These are phyloP conservation scores for Aureobasidium uvarum DNA, from an alignment of 2,329 filamentous ascomycete species.

Conservation along the genomic window DNA sequence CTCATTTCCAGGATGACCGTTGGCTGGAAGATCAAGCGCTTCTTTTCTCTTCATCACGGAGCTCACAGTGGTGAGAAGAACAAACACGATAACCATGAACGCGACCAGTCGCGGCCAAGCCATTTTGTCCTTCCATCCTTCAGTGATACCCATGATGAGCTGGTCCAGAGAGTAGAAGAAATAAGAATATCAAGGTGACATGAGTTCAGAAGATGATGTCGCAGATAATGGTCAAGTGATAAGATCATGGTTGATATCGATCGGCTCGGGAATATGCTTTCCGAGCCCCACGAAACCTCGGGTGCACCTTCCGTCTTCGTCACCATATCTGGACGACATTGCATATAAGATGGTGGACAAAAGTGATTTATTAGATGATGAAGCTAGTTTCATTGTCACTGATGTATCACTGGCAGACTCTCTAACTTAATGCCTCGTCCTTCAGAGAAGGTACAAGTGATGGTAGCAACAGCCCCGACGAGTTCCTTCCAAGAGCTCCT, in stretches of 20 bases:
- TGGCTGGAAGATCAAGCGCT: conserved; percentile 10
- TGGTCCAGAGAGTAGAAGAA: neutral
- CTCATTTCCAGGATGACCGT: neutral
- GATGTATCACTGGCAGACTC: too few relatives aligned
- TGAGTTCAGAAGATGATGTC: neutral
- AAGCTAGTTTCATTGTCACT: neutral
- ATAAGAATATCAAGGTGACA: neutral
- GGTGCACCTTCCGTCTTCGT: neutral
- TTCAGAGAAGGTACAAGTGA: too few relatives aligned
- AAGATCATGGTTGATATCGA: neutral
- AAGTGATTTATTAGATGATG: neutral
- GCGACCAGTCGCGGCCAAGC: conserved; percentile 21
- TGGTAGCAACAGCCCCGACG: too few relatives aligned
- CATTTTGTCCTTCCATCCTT: conserved; percentile 24
- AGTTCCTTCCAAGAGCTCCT: neutral
- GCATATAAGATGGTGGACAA: neutral
- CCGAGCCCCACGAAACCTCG: conserved; percentile 1
- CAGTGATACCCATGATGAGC: neutral
- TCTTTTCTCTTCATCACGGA: neutral
- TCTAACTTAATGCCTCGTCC: neutral
- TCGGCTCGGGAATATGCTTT: neutral
- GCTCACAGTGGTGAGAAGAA: conserved; percentile 11
- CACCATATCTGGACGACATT: neutral
- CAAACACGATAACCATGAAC: conserved; percentile 22
- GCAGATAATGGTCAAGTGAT: neutral